phyloP scores from a whole-genome alignment of 2,329 filamentous ascomycete genomes.

The Remersonia thermophila region DNA sequence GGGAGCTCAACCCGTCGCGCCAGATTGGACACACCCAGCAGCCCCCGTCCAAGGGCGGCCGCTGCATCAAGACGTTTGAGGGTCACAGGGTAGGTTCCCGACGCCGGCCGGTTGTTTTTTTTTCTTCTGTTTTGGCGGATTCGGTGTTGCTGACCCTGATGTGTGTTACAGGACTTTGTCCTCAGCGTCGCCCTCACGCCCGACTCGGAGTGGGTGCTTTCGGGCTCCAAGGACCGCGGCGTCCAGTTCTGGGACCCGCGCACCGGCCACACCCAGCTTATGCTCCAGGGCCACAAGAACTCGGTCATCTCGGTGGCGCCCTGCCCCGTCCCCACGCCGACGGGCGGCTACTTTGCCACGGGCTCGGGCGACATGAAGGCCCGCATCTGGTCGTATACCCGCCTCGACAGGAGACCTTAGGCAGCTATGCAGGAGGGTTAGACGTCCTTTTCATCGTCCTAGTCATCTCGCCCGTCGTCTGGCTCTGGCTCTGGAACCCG shows the following conservation, averaged over 20 bases:
- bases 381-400: conserved; percentile 82
- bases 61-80: conserved; percentile 94
- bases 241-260: conserved; percentile 98
- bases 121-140: background rate
- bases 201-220: conserved; percentile 90
- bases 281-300: conserved; percentile 98
- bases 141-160: conserved; percentile 21
- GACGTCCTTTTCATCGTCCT: too few species aligned
- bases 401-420: conserved; percentile 24
- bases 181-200: conserved; percentile 90
- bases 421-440: background rate
- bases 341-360: conserved; percentile 80
- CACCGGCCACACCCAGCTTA: conserved; percentile 87
- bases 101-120: background rate
- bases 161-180: conserved; percentile 68
- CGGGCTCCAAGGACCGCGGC: conserved; percentile 90
- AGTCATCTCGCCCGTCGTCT: too few species aligned
- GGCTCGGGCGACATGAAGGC: conserved; percentile 96
- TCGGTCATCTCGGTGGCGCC: conserved; percentile 96
- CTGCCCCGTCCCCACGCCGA: conserved; percentile 83
- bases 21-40: conserved; percentile 40
- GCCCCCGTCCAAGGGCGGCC: conserved; percentile 66
- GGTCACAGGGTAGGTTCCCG: conserved; percentile 65
- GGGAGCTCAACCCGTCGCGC: conserved; percentile 71
- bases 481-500: too few species aligned